phyloP scores from a whole-genome alignment of 2,329 filamentous ascomycete species.

The Stemphylium vesicarium region DNA sequence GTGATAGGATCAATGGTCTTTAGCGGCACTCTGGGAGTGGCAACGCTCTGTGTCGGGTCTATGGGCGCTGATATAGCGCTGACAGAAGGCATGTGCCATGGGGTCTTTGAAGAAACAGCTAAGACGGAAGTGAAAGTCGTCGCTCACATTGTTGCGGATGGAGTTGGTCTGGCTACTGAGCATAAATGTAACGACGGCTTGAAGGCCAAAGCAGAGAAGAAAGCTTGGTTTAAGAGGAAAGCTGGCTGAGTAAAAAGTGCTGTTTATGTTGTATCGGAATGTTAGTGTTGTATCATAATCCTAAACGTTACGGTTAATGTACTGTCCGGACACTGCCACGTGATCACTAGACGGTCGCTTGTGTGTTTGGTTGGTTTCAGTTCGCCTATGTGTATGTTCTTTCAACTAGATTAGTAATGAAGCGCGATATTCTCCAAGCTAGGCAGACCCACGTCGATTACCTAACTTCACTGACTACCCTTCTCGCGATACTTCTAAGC shows the following conservation, averaged over 20 bases:
- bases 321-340: too few relatives aligned
- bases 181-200: background rate
- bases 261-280: too few relatives aligned
- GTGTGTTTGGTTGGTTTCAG: too few relatives aligned
- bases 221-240: background rate
- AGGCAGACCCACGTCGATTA: too few relatives aligned
- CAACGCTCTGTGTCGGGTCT: background rate
- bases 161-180: background rate
- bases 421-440: too few relatives aligned
- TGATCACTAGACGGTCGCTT: too few relatives aligned
- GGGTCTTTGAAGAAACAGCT: background rate
- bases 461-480: too few relatives aligned
- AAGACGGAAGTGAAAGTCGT: background rate
- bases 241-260: background rate
- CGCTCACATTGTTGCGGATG: background rate
- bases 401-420: too few relatives aligned
- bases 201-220: background rate
- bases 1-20: background rate
- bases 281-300: too few relatives aligned
- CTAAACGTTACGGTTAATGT: too few relatives aligned
- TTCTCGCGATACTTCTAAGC: too few relatives aligned
- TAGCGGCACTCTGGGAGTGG: background rate
- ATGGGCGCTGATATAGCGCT: background rate
- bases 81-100: background rate
- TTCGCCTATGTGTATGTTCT: too few relatives aligned